Evolutionary conservation across 2,329 filamentous ascomycete species (phyloP).

Genomic region (Xylariaceae sp.): DNA sequence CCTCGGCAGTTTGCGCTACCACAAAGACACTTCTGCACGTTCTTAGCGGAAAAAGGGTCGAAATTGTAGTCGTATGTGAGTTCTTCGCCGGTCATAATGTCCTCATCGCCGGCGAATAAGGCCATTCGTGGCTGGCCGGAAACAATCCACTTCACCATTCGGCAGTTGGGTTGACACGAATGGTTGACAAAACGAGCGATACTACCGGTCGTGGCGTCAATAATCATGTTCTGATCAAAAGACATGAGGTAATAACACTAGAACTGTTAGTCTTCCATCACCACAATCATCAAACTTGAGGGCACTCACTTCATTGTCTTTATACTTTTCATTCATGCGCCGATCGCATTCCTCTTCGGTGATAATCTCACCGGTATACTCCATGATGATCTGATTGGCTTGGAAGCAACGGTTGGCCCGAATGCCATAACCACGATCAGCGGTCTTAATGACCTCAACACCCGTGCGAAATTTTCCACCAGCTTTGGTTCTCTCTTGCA

Average conservation of each 20-base stretch:
- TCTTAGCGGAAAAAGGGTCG: slow-evolving; percentile 63
- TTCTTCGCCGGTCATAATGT: slow-evolving; percentile 92
- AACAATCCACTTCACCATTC: slow-evolving; percentile 98
- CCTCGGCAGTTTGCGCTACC: slow-evolving; percentile 59
- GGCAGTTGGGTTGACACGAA: slow-evolving; percentile 91
- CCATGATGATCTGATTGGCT: slow-evolving; percentile 92
- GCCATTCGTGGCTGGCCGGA: slow-evolving; percentile 92
- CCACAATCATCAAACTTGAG: slow-evolving; percentile 6
- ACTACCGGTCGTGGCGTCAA: slow-evolving; percentile 91
- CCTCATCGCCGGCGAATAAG: slow-evolving; percentile 82
- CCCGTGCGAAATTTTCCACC: slow-evolving; percentile 87
- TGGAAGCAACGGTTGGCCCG: slow-evolving; percentile 83
- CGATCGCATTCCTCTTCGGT: slow-evolving; percentile 89
- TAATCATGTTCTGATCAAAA: slow-evolving; percentile 97
- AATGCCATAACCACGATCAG: slow-evolving; percentile 83
- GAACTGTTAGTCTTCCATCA: slow-evolving; percentile 9
- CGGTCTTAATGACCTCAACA: slow-evolving; percentile 90
- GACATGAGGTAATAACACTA: slow-evolving; percentile 98
- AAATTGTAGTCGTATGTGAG: slow-evolving; percentile 89
- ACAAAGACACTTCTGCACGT: slow-evolving; percentile 62
- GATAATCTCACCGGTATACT: slow-evolving; percentile 97
- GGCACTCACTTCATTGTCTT: slow-evolving; percentile 74
- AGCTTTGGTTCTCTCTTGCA: slow-evolving; percentile 67
- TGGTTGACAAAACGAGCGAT: slow-evolving; percentile 98
- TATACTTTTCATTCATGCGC: slow-evolving; percentile 90